Conservation (phyloP, 768 basidiomycete genomes). For the Rhodotorula babjevae region DNA sequence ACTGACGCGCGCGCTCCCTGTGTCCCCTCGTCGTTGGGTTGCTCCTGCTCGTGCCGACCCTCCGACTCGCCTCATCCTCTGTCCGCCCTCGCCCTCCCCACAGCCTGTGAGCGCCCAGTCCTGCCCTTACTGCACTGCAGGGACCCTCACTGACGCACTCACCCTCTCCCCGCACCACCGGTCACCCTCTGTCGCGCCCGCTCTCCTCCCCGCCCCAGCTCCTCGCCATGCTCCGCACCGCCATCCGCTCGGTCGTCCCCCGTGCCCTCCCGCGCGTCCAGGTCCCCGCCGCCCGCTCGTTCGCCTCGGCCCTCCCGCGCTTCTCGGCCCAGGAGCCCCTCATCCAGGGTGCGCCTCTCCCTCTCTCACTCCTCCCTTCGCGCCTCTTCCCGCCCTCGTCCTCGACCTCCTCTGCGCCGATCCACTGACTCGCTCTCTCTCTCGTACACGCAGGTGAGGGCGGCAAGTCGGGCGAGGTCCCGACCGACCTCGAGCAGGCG, state of each 20-base stretch:
- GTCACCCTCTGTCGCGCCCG: neutral
- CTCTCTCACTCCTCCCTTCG: no score
- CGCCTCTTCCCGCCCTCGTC: neutral
- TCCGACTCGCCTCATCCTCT: neutral
- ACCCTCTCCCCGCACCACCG: neutral
- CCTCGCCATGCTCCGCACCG: slow-evolving; percentile 13
- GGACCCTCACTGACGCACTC: neutral
- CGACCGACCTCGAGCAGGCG: slow-evolving; percentile 81
- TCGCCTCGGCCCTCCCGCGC: slow-evolving; percentile 26
- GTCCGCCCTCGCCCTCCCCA: neutral
- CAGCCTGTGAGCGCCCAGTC: slow-evolving; percentile 3
- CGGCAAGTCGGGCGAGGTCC: slow-evolving; percentile 56
- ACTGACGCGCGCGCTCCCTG: neutral
- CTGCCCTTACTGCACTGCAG: neutral
- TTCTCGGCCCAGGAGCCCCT: slow-evolving; percentile 25
- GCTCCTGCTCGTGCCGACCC: neutral
- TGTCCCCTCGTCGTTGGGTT: neutral
- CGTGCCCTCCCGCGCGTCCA: slow-evolving; percentile 25
- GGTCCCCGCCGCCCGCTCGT: slow-evolving; percentile 22
- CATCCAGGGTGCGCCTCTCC: slow-evolving; percentile 16
- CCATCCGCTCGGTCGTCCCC: slow-evolving; percentile 8
- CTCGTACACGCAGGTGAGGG: slow-evolving; percentile 22
- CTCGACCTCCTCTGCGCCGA: neutral
- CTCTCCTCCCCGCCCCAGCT: neutral
- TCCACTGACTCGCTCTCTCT: neutral